Base-by-base conservation (phyloP, 345 rosid species). In the Raphanus raphanistrum region DNA sequence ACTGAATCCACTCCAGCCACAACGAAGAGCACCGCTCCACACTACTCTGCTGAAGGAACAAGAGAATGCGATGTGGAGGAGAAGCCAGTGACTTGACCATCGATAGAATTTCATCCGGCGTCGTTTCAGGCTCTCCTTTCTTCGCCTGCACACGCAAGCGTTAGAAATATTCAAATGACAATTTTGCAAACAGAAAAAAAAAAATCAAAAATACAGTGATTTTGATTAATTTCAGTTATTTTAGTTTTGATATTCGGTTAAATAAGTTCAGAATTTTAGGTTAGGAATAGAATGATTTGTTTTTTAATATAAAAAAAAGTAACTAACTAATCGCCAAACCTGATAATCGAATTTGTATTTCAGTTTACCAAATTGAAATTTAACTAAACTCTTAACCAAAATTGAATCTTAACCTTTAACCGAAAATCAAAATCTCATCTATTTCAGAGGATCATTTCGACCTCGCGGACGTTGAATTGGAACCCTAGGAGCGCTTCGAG, bases 11-110 rank as follows among this genome's bases (percentile, higher is more conserved):
- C 21, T 95, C 99, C 76, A 95, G 79, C 99, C 99, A 95, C 84
- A 95, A 77, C 0, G 99, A 95, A 8, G 98, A 95, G 66, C 99
- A 95, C 99, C 98, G 92, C 17, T 92, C 99, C 32, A 95, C 99
- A 74, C 99, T 91, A 68, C 98, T 95, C 80, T 95, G 99, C 80
- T 95, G 98, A 73, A 92, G 94, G 77, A 95, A 95, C 82, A 95
- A 58, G 55, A 95, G 86, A 77, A 95, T 88, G 25, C 96, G 92
- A 83, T 95, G 96, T 43, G 98, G 98, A 83, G 99, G 99, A 81
- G 92, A 85, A 72, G 99, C 96, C 70, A 95, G 65, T 21, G 93
- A 86, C 82, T 92, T 95, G 58, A 95, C 97, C 99, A 95, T 95
- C 0, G 94, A 89, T 43, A 95, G 85, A 76, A 91, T 92, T 69